Percentiles rank a stretch among this genome's conserved stretches.
These are phyloP conservation scores for Diaporthe amygdali DNA, from an alignment of 2,329 filamentous ascomycete genomes.

Conservation along the genomic window DNA sequence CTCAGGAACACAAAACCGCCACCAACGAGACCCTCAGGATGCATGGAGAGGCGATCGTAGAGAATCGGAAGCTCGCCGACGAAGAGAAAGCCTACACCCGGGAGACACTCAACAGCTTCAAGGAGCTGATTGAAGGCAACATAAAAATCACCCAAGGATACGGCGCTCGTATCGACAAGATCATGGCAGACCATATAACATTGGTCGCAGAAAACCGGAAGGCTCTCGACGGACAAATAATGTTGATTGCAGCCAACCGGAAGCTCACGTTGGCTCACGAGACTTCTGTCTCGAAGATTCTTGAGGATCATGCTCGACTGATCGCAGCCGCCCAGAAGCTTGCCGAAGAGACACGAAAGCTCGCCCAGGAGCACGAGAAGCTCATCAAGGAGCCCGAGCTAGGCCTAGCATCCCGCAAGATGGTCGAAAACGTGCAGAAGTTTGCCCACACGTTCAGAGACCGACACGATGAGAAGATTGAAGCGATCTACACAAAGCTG, in stretches of 20 bases:
- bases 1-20: background rate
- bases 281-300: background rate
- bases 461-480: background rate
- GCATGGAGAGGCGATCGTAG: background rate
- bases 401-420: background rate
- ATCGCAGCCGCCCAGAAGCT: background rate
- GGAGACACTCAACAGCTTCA: background rate
- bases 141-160: too few relatives aligned
- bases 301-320: background rate
- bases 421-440: background rate
- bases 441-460: background rate
- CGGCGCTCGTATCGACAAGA: background rate
- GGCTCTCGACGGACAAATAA: background rate
- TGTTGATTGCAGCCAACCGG: background rate
- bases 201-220: background rate
- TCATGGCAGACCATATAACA: background rate
- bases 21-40: background rate
- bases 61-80: background rate
- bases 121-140: background rate
- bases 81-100: too few relatives aligned
- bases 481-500: background rate
- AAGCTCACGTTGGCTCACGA: background rate
- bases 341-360: background rate
- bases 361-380: background rate
- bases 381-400: background rate